Evolutionary conservation across 2,329 filamentous ascomycete genomes (phyloP), one percentile per base, ranked within the genome.

Genomic region (Pestalotiopsis sp.): DNA sequence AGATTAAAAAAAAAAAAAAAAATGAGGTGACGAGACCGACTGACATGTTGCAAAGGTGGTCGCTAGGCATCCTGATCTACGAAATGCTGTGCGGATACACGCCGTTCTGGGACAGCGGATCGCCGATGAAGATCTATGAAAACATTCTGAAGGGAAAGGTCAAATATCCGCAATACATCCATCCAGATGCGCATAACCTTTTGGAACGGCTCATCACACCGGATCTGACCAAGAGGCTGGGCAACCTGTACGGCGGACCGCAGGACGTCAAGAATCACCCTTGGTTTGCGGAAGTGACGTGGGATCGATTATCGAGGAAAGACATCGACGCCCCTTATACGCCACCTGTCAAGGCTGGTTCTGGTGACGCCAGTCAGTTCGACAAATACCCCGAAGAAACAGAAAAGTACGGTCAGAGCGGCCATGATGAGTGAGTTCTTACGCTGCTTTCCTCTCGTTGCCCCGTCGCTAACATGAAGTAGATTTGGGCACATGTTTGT

Each of bases 11-110:
- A n/a, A n/a, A n/a, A n/a, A n/a, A n/a, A 4, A 17, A n/a, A 66
- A 5, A 12, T 27, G 62, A 14, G 13, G 20, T n/a, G 20, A 52
- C n/a, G 17, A 31, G 12, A 40, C 14, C 4, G 36, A n/a, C 45
- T 65, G 27, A 25, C 40, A 36, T 65, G 31, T 56, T 38, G 14
- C 68, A 11, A 73, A 98, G 95, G 95, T 99, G 96, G 96, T 98
- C 95, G 66, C 87, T 99, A 69, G 96, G 96, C 60, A 98, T 99
- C 78, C 85, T 99, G 75, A 98, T 99, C 80, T 99, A 98, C 81
- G 96, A 99, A 86, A 99, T 99, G 96, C 89, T 99, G 49, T 98
- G 96, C 79, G 96, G 96, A 36, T 99, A 98, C 82, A 99, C 96
- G 4, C 96, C 96, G 4, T 99, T 99, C 85, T 99, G 96, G 95